Conservation (phyloP, 768 basidiomycete genomes). For the Rhizopogon rudus region DNA sequence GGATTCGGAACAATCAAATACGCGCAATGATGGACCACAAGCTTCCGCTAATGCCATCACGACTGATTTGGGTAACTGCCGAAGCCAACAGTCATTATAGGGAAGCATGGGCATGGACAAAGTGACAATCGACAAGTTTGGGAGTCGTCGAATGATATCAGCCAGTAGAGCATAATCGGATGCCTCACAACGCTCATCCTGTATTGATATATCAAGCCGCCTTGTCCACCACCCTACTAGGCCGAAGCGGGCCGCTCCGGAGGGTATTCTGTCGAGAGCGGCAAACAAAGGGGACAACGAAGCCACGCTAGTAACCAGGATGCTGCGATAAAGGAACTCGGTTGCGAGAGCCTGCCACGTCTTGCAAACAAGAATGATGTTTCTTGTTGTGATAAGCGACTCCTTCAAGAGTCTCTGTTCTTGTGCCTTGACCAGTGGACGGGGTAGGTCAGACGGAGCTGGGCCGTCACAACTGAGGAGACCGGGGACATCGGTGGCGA, state of each 20-base stretch:
- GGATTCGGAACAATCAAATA: slow-evolving; percentile 26
- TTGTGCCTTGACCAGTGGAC: slow-evolving; percentile 8
- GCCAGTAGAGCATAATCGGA: slow-evolving; percentile 19
- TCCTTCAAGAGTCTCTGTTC: slow-evolving; percentile 13
- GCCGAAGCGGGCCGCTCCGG: slow-evolving; percentile 2
- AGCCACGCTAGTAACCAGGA: slow-evolving; percentile 17
- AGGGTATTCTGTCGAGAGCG: slow-evolving; percentile 8
- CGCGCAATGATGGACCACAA: slow-evolving; percentile 19
- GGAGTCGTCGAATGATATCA: slow-evolving; percentile 17
- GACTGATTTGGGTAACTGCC: slow-evolving; percentile 18
- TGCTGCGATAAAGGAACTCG: slow-evolving; percentile 18
- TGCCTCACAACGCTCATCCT: slow-evolving; percentile 20
- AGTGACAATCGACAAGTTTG: slow-evolving; percentile 19
- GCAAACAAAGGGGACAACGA: slow-evolving; percentile 10
- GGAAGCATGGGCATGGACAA: slow-evolving; percentile 23
- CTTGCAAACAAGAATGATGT: slow-evolving; percentile 18
- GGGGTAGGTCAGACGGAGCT: slow-evolving; percentile 15
- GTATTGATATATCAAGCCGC: slow-evolving; percentile 20
- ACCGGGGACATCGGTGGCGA: slow-evolving; percentile 11
- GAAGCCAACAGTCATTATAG: slow-evolving; percentile 20
- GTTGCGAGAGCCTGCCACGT: slow-evolving; percentile 17
- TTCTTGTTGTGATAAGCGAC: slow-evolving; percentile 19
- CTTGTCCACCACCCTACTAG: slow-evolving; percentile 22
- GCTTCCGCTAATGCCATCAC: slow-evolving; percentile 19
- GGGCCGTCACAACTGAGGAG: slow-evolving; percentile 8